Base-by-base conservation (phyloP, 169 alveolate species). In the Eimeria sp. region DNA sequence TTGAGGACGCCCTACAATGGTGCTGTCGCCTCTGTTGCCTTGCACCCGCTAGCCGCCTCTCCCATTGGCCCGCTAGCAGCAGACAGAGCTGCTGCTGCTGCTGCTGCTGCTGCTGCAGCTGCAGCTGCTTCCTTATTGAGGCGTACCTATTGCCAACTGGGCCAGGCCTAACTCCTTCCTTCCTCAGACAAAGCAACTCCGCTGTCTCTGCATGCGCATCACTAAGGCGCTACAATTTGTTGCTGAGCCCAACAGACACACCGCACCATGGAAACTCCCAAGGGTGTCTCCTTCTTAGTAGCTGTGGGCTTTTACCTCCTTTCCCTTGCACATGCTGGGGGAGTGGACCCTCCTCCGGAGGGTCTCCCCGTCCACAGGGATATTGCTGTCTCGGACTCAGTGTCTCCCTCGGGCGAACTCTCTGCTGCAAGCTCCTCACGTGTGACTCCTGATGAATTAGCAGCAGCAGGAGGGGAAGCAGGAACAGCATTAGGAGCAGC, bases 51-150 rank as follows among this genome's bases (percentile, higher is more conserved):
- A 70, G 47, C 80, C 13, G 49, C 80, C 47, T 61, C n/a, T 25
- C 20, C 70, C 27, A 0, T 18, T 5, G 70, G n/a, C 47, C 80
- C 16, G 43, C 80, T 70, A 70, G 49, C 80, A n/a, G 80, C 47
- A n/a, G 80, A 43, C 27, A 47, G 49, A n/a, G 80, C 80, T 70
- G 80, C 80, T 70, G 80, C 80, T 70, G 80, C 80, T 70, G 80
- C 80, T 70, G 80, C 80, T 70, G 80, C 80, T 70, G 80, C 80
- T 70, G 80, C 76, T 65, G 76, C 76, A 9, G 18, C 40, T 34
- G 40, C 2, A 1, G 40, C 40, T 34, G 40, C 2, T 34, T 0
- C 40, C 40, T 34, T 34, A 34, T 34, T 27, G 51, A 34, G 18
- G 47, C 80, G 18, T 70, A 13, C 47, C 25, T 18, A 54, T 27